These are phyloP conservation scores for Artemisia argyi DNA, from an alignment of 129 eudicot species.

Conservation along the genomic window DNA sequence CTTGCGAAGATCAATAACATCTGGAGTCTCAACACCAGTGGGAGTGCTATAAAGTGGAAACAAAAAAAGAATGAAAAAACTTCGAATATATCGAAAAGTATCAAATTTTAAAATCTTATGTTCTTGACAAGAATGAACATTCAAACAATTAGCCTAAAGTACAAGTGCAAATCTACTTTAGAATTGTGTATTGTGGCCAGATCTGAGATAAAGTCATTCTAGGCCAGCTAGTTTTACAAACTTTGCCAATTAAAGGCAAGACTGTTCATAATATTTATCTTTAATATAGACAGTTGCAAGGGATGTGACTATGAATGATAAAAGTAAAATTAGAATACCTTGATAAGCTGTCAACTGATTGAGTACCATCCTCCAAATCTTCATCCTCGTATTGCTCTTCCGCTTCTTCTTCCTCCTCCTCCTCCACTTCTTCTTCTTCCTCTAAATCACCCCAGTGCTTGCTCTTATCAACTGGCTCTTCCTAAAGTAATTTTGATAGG, in stretches of 20 bases:
- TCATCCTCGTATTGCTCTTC: constrained; percentile 87
- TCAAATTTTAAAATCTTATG: not conserved
- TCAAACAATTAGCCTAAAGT: no score
- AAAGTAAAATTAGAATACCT: constrained; percentile 41
- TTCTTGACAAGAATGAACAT: not conserved
- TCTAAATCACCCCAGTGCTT: constrained; percentile 99
- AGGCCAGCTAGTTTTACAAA: not conserved
- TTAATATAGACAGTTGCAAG: not conserved
- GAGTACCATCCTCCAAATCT: constrained; percentile 85
- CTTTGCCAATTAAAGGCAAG: not conserved
- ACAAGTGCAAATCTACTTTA: not conserved
- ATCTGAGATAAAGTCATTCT: not conserved
- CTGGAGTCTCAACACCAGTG: constrained; percentile 98
- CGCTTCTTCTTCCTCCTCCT: constrained; percentile 73
- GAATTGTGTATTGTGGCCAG: not conserved
- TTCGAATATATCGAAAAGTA: not conserved
- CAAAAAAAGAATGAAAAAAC: not conserved
- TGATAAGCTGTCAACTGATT: constrained; percentile 89
- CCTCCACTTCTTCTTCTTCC: constrained; percentile 84
- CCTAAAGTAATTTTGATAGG: constrained; percentile 43
- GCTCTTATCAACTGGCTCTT: constrained; percentile 90
- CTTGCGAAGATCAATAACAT: constrained; percentile 96
- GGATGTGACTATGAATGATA: not conserved
- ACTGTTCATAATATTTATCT: not conserved
- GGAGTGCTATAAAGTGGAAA: constrained; percentile 60